A percentile compares a stretch with the other conserved stretches of the same genome.
Evolutionary conservation across 2,329 filamentous ascomycete species (phyloP).

Genomic region (Hymenotorrendiella dingleyae): DNA sequence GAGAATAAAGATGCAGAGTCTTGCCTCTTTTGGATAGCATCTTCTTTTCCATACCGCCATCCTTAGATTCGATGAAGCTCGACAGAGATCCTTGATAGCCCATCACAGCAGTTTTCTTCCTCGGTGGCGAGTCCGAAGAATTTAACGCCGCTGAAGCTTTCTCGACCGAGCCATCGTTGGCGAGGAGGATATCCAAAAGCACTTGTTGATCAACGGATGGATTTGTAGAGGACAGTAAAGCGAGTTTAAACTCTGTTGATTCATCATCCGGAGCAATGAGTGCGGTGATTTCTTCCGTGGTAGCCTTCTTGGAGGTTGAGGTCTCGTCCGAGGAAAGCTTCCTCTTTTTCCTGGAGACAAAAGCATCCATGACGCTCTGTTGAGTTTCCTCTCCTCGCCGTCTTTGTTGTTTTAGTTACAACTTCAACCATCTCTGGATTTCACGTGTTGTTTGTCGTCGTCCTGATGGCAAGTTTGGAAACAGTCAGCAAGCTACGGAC

Average conservation of each 20-base stretch:
- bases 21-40: slow-evolving; percentile 67
- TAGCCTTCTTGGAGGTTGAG: not conserved
- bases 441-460: too few relatives aligned
- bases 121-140: slow-evolving; percentile 19
- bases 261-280: slow-evolving; percentile 46
- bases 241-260: slow-evolving; percentile 84
- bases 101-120: slow-evolving; percentile 25
- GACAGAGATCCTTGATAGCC: slow-evolving; percentile 61
- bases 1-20: slow-evolving; percentile 78
- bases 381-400: too few relatives aligned
- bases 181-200: slow-evolving; percentile 73
- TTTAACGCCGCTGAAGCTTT: slow-evolving; percentile 53
- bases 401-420: not conserved
- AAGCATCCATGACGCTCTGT: slow-evolving; percentile 40
- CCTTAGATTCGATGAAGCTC: slow-evolving; percentile 34
- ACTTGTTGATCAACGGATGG: slow-evolving; percentile 56
- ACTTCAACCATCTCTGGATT: too few relatives aligned
- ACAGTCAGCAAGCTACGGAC: too few relatives aligned
- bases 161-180: slow-evolving; percentile 70
- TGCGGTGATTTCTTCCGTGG: slow-evolving; percentile 21
- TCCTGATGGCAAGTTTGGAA: too few relatives aligned
- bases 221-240: slow-evolving; percentile 73
- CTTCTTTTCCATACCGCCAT: slow-evolving; percentile 33
- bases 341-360: slow-evolving; percentile 49
- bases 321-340: slow-evolving; percentile 31